Conservation (phyloP, 225 moss, liverwort and hornwort genomes). For the Bryoerythrophyllum caledonicum region DNA sequence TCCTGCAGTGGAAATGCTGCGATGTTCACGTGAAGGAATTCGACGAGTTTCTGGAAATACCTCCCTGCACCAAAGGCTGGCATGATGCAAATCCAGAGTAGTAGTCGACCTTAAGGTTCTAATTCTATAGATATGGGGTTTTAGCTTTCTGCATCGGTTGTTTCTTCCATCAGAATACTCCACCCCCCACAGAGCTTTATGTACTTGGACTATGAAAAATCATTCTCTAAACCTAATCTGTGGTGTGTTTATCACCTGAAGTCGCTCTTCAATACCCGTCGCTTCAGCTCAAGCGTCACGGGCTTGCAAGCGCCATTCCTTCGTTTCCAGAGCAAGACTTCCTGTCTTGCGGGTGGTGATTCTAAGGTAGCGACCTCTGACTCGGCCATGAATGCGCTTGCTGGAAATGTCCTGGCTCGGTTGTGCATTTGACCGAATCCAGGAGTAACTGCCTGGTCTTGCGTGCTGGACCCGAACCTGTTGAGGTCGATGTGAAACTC, state of each 20-base stretch:
- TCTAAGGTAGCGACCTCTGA: not conserved
- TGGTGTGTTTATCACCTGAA: constrained; percentile 3
- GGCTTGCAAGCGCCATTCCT: constrained; percentile 42
- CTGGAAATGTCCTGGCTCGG: constrained; percentile 5
- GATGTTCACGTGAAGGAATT: constrained; percentile 89
- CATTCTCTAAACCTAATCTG: not conserved
- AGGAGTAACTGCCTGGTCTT: constrained; percentile 23
- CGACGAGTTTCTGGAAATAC: constrained; percentile 86
- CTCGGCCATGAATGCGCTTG: constrained; percentile 24
- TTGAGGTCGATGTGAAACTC: constrained; percentile 48
- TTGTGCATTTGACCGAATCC: constrained; percentile 30
- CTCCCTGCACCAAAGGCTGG: constrained; percentile 83
- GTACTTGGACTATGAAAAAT: not conserved
- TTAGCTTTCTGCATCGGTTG: not conserved
- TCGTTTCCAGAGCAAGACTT: constrained; percentile 49
- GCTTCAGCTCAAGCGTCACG: constrained; percentile 41
- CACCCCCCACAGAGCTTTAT: not conserved
- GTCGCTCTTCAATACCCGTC: constrained; percentile 16
- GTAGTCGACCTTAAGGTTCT: not conserved
- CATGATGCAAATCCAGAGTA: constrained; percentile 58
- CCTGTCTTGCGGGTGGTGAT: not conserved
- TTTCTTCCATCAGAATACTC: not conserved
- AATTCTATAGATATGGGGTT: not conserved
- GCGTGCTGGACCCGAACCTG: constrained; percentile 35
- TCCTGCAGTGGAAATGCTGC: constrained; percentile 87